These are phyloP conservation scores for Fragosphaeria purpurea DNA, from an alignment of 2,329 filamentous ascomycete species.

Conservation along the genomic window DNA sequence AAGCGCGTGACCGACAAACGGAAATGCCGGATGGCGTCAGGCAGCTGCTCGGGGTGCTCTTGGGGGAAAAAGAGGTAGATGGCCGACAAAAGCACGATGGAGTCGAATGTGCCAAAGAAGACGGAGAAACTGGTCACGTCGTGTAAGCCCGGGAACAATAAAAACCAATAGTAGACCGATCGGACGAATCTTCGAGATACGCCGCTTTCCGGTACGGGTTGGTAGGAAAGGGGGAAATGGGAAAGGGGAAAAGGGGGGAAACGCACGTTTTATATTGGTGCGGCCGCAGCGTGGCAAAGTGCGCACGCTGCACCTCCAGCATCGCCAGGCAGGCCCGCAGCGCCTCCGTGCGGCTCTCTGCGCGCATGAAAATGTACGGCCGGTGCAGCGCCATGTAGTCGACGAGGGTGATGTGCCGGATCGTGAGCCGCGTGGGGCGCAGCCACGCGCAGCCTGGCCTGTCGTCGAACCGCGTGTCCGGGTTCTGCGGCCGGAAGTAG, in stretches of 20 bases:
- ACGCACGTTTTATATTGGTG: slow-evolving; percentile 39
- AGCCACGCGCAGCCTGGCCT: slow-evolving; percentile 46
- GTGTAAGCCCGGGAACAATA: background rate
- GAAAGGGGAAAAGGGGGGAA: no score
- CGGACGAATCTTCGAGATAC: no score
- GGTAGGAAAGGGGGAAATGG: no score
- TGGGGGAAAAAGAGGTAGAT: slow-evolving; percentile 52
- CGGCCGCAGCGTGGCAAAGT: slow-evolving; percentile 38
- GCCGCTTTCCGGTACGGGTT: no score
- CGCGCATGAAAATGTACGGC: slow-evolving; percentile 50
- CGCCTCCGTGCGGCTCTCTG: slow-evolving; percentile 42
- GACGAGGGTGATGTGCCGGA: slow-evolving; percentile 41
- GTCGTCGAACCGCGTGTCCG: slow-evolving; percentile 47
- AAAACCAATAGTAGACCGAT: background rate
- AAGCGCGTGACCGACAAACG: slow-evolving; percentile 51
- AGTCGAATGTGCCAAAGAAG: slow-evolving; percentile 56
- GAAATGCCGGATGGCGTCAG: slow-evolving; percentile 43
- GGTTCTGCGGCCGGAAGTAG: slow-evolving; percentile 42
- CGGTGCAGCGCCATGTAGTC: slow-evolving; percentile 50
- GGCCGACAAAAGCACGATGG: slow-evolving; percentile 49
- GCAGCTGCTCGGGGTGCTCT: slow-evolving; percentile 40
- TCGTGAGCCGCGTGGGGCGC: slow-evolving; percentile 30
- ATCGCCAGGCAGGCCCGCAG: slow-evolving; percentile 46
- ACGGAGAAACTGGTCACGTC: slow-evolving; percentile 33
- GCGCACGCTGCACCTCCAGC: slow-evolving; percentile 41